Base-by-base conservation (phyloP, 2,329 filamentous ascomycete genomes). In the Claviceps arundinis region DNA sequence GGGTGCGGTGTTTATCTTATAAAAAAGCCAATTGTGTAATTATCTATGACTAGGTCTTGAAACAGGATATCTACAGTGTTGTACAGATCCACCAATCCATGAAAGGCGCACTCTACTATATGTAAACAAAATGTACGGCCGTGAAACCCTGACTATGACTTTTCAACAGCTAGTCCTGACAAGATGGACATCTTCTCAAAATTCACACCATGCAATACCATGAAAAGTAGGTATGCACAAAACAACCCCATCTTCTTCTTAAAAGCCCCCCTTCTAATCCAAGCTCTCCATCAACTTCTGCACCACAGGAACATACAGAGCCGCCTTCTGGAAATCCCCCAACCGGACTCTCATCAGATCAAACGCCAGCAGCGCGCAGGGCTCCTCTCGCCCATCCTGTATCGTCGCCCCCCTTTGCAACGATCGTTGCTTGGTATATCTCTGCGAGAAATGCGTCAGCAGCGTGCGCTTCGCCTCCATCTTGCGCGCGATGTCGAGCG, bases 381-480 rank as follows among this genome's bases (percentile, higher is more conserved):
- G 63, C 54, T 68, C 66, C 59, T 16, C 7, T 44, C 19, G 11
- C 16, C 38, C 55, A 55, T 54, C 57, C 24, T 58, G 57, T 37
- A 81, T 73, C 16, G 49, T 54, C 6, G 57, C 55, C 22, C 58
- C 55, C 22, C 59, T 45, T 22, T 60, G 58, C 52, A 69, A 55
- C 45, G 64, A 62, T 30, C 65, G 64, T 13, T 62, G 54, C 68
- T 91, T 91, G 61, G 88, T 85, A 67, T 98, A 98, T 7, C 93
- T 78, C 71, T 98, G 93, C 52, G 84, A 90, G 69, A 98, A 98
- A 66, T 98, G 93, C 7, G 93, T 98, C 48, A 98, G 75, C 52
- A 98, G 70, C 16, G 93, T 83, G 16, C 87, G 76, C 57, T 83
- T 80, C 0, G 90, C 93, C 30, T 77, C 68, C 93, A 98, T 98